Percentiles rank a stretch among this genome's conserved stretches.
Evolutionary conservation across 1,284 basidiomycete species (phyloP).

Genomic region (Fereydounia khargensis): DNA sequence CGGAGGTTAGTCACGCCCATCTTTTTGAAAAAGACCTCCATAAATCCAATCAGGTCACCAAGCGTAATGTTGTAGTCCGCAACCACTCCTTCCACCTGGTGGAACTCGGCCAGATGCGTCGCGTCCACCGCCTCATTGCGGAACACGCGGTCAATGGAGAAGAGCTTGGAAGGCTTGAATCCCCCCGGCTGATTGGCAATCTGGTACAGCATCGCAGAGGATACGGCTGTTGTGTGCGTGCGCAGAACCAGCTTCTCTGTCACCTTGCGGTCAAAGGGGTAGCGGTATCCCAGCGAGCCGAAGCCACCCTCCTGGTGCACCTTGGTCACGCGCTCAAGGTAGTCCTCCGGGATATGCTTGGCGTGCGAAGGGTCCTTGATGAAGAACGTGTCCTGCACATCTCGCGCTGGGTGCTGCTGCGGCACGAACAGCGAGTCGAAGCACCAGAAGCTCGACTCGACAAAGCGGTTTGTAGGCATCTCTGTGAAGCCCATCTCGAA

Average conservation of each 20-base stretch:
- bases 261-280: conserved; percentile 91
- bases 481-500: conserved; percentile 99
- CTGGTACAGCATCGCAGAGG: conserved; percentile 83
- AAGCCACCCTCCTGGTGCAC: conserved; percentile 88
- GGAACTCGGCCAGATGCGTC: conserved; percentile 99
- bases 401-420: conserved; percentile 97
- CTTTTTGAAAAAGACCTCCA: conserved; percentile 80
- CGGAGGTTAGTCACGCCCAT: conserved; percentile 91
- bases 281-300: conserved; percentile 94
- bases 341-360: conserved; percentile 74
- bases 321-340: conserved; percentile 82
- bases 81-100: conserved; percentile 98
- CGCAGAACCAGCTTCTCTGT: conserved; percentile 87
- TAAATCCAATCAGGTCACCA: conserved; percentile 85
- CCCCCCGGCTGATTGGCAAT: conserved; percentile 70
- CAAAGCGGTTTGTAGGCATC: conserved; percentile 97
- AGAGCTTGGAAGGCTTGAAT: conserved; percentile 93
- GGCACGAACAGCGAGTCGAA: conserved; percentile 98
- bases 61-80: conserved; percentile 90
- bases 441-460: conserved; percentile 99
- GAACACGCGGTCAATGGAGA: conserved; percentile 98
- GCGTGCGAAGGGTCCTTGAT: conserved; percentile 85
- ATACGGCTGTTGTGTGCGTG: conserved; percentile 96
- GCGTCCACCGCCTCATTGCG: conserved; percentile 98
- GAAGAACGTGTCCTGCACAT: conserved; percentile 98